Base-by-base conservation (phyloP, 1,284 basidiomycete genomes). In the Cutaneotrichosporon dermatis region DNA sequence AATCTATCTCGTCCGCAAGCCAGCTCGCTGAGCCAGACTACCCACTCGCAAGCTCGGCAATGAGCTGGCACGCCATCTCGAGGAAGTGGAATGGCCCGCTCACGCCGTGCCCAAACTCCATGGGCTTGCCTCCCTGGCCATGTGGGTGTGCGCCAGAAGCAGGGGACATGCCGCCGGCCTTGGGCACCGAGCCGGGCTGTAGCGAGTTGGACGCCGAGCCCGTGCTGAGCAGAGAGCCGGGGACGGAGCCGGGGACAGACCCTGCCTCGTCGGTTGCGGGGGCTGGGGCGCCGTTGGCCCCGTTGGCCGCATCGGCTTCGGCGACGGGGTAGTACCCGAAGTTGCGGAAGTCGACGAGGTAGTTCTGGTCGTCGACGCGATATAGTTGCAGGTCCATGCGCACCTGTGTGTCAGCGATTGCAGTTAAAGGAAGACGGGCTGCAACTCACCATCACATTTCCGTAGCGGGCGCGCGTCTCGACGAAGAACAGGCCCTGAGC, bases 311-410 rank as follows among this genome's bases (percentile, higher is more conserved):
- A 7, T 49, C 43, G 4, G 62, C 62, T 83, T 59, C 59, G 46
- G 37, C n/a, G 34, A 70, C 82, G 81, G 66, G 69, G 77, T 93
- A 93, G 62, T 94, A 91, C 69, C 91, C 92, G 73, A 97, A 90
- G 80, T 98, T 95, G 69, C 96, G 86, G 80, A 99, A 99, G 75
- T 99, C 95, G 63, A 99, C 96, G 37, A 99, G 84, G 78, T 97
- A 99, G 79, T 98, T 98, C 74, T 88, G 86, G 40, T 88, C 87
- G 76, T 99, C 95, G 34, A 98, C 92, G 81, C 90, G 89, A 76
- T 98, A 99, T 48, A 98, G 82, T 70, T 98, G 93, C 2, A 99
- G 83, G 78, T 98, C 96, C 94, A 98, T 97, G 34, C 95, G 83
- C 7, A 93, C 85, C 90, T 93, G 61, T 51, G 54, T 40, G 39